Evolutionary conservation across 257 asterid species (phyloP).

Genomic region (Solanum verrucosum): DNA sequence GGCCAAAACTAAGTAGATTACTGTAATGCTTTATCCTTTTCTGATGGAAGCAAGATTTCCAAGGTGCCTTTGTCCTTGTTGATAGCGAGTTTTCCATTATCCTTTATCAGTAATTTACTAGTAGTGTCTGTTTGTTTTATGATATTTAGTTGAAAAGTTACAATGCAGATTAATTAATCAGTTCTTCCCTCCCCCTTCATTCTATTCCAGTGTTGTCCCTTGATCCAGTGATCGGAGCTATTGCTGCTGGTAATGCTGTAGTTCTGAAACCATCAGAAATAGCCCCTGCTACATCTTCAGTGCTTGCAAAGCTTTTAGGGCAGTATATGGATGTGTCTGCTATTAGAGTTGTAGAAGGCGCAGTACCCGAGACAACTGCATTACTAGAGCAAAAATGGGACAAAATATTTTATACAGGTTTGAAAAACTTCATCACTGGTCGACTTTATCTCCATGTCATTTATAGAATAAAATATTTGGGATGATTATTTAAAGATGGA

Average conservation of each 20-base stretch:
- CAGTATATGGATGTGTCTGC: slow-evolving; percentile 66
- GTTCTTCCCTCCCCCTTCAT: not conserved
- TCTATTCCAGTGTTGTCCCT: slow-evolving; percentile 43
- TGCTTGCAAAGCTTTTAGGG: slow-evolving; percentile 51
- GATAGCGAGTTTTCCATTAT: not conserved
- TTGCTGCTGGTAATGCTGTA: slow-evolving; percentile 86
- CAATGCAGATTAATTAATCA: not conserved
- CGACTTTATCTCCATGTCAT: not conserved
- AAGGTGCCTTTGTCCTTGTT: not conserved
- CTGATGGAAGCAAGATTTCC: not conserved
- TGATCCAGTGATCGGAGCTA: slow-evolving; percentile 81
- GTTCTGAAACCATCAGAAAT: slow-evolving; percentile 64
- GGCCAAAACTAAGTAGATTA: not conserved
- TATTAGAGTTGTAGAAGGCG: slow-evolving; percentile 68
- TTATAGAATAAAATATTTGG: not conserved
- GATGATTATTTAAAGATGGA: not conserved
- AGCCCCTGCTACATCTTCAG: slow-evolving; percentile 49
- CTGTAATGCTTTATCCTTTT: not conserved
- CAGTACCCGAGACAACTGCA: slow-evolving; percentile 35
- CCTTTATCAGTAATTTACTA: not conserved
- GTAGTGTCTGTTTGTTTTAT: not conserved
- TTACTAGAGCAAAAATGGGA: slow-evolving; percentile 76
- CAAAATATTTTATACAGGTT: slow-evolving; percentile 21
- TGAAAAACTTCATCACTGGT: not conserved
- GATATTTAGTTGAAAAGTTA: not conserved